These are phyloP conservation scores for Phytophthora hibernalis DNA, from an alignment of 352 stramenopile genomes.

Conservation along the genomic window DNA sequence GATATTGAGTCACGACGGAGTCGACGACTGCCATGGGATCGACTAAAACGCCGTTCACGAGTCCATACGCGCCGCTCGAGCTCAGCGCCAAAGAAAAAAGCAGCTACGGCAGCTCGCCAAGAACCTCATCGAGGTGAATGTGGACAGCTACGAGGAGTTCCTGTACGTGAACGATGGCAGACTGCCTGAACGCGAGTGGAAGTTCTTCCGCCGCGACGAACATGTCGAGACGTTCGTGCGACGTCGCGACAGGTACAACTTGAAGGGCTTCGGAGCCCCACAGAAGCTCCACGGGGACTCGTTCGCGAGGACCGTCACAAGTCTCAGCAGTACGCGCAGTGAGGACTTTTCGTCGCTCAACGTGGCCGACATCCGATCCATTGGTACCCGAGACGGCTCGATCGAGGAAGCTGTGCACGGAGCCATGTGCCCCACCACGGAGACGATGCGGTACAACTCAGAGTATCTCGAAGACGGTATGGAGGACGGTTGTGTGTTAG, in stretches of 20 bases:
- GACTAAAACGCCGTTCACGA: conserved; percentile 12
- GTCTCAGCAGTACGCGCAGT: conserved; percentile 12
- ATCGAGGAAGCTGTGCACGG: conserved; percentile 35
- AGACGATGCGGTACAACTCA: conserved; percentile 28
- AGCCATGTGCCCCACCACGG: conserved; percentile 24
- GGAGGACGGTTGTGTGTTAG: conserved; percentile 24
- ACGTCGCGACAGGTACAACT: conserved; percentile 21
- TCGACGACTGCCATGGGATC: conserved; percentile 6
- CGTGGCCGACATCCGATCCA: conserved; percentile 20
- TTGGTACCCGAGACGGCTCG: conserved; percentile 11
- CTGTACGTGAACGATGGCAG: conserved; percentile 7
- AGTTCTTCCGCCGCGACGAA: conserved; percentile 22
- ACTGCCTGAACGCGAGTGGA: conserved; percentile 18
- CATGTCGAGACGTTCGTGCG: conserved; percentile 25
- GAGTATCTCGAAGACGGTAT: conserved; percentile 29
- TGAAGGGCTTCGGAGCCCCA: conserved; percentile 16
- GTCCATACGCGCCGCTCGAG: conserved; percentile 19
- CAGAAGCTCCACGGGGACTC: conserved; percentile 25
- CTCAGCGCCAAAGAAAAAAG: conserved; percentile 18
- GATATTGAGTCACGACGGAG: neutral
- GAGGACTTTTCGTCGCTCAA: conserved; percentile 23
- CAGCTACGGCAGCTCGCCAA: conserved; percentile 19
- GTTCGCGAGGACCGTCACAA: conserved; percentile 10
- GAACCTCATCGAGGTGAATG: conserved; percentile 22
- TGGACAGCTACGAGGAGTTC: conserved; percentile 28